Evolutionary conservation across 495 filamentous ascomycete genomes (phyloP), one percentile per base, ranked within the genome.

Genomic region (Annulohypoxylon stygium): DNA sequence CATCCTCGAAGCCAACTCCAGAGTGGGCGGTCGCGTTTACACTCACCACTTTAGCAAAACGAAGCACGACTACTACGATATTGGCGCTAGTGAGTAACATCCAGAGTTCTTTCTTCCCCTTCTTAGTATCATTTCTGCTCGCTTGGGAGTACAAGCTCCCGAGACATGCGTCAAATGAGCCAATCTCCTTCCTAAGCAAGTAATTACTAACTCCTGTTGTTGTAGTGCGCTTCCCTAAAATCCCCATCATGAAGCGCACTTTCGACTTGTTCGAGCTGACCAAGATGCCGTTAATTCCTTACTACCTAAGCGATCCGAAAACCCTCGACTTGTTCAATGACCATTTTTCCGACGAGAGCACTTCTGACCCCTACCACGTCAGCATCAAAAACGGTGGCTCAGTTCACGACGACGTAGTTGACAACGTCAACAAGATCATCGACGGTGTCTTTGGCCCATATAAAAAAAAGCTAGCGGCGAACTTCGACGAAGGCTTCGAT

Each of bases 171-270:
- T n/a, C n/a, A n/a, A n/a, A n/a, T n/a, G n/a, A n/a, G n/a, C n/a
- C n/a, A n/a, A n/a, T n/a, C n/a, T n/a, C n/a, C n/a, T n/a, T n/a
- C n/a, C n/a, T n/a, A n/a, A n/a, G n/a, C n/a, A n/a, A n/a, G n/a
- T n/a, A n/a, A n/a, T n/a, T n/a, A n/a, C n/a, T n/a, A n/a, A n/a
- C n/a, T n/a, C n/a, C n/a, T n/a, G n/a, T n/a, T n/a, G n/a, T n/a
- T n/a, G n/a, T n/a, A n/a, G n/a, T 47, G 43, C 43, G 43, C 18
- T 47, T 47, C 14, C 43, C 43, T 6, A 4, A 47, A 12, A 47
- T 47, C 4, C 43, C 43, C 43, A 47, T 47, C n/a, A 47, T 47
- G 43, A 47, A 47, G 43, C 43, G 43, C 43, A 47, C 43, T 47
- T 47, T 47, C 43, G 43, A 47, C 43, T 18, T 47, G 16, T 47